Evolutionary conservation across 2,329 filamentous ascomycete genomes (phyloP).

Genomic region (Scytalidium lignicola): DNA sequence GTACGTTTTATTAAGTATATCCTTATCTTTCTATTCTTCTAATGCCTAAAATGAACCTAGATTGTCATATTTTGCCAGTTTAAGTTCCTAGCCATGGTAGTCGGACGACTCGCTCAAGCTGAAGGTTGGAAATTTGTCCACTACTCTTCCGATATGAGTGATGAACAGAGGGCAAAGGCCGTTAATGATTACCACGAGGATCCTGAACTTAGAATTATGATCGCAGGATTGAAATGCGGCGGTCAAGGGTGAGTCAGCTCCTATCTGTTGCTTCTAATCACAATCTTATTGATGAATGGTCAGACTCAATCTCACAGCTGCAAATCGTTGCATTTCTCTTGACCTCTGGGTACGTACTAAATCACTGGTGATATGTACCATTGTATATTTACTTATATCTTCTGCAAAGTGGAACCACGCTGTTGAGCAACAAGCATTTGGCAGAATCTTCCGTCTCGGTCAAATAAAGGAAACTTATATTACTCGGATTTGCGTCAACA

Average conservation of each 20-base stretch:
- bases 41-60: conserved; percentile 6
- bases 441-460: conserved; percentile 58
- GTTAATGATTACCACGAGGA: conserved; percentile 41
- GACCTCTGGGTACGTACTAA: conserved; percentile 40
- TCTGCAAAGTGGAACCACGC: conserved; percentile 33
- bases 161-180: conserved; percentile 37
- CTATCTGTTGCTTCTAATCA: background rate
- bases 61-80: conserved; percentile 56
- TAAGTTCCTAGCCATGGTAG: conserved; percentile 44
- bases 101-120: conserved; percentile 42
- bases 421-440: conserved; percentile 56
- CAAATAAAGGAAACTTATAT: conserved; percentile 57
- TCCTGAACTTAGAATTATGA: conserved; percentile 37
- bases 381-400: conserved; percentile 31
- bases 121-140: conserved; percentile 41
- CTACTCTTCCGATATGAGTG: conserved; percentile 42
- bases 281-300: too few species aligned
- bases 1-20: conserved; percentile 14
- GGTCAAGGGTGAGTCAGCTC: conserved; percentile 36
- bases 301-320: conserved; percentile 53
- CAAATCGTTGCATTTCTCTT: conserved; percentile 38
- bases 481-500: conserved; percentile 48
- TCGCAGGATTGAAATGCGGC: conserved; percentile 52
- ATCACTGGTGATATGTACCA: conserved; percentile 15
- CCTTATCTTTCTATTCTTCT: background rate